A percentile compares a stretch with the other conserved stretches of the same genome.
These are phyloP conservation scores for Syzygium oleosum DNA, from an alignment of 345 rosid species.

Conservation along the genomic window DNA sequence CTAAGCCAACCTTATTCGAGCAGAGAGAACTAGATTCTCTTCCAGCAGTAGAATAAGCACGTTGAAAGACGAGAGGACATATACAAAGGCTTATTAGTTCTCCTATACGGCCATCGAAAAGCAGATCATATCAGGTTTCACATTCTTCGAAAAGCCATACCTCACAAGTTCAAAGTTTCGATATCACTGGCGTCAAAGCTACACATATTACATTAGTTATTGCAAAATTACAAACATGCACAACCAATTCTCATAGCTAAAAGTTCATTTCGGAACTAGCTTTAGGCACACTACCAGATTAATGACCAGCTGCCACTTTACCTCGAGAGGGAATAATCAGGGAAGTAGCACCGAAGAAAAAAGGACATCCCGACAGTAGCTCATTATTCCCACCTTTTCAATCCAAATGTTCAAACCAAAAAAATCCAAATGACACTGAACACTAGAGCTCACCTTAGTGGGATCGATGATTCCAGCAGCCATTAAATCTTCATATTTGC, in stretches of 20 bases:
- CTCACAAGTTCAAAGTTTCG: background rate
- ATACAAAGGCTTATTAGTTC: background rate
- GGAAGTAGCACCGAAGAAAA: background rate
- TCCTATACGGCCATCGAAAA: background rate
- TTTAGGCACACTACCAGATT: background rate
- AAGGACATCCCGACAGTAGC: background rate
- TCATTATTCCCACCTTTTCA: background rate
- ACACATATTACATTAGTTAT: background rate
- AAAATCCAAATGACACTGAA: background rate
- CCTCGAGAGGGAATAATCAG: background rate
- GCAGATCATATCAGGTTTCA: background rate
- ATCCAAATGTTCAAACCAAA: background rate
- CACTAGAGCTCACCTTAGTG: constrained; percentile 47
- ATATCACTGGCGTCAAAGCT: background rate
- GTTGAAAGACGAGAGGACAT: background rate
- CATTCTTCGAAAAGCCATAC: background rate
- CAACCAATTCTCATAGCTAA: background rate
- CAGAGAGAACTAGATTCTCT: background rate
- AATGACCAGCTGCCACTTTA: background rate
- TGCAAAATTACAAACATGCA: background rate
- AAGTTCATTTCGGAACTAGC: background rate
- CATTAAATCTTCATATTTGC: constrained; percentile 91
- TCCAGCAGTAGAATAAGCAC: background rate
- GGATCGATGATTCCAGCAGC: constrained; percentile 98
- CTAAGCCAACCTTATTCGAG: background rate